Evolutionary conservation across 108 stramenopile species (phyloP).

Genomic region (Fragilariopsis cylindrus): DNA sequence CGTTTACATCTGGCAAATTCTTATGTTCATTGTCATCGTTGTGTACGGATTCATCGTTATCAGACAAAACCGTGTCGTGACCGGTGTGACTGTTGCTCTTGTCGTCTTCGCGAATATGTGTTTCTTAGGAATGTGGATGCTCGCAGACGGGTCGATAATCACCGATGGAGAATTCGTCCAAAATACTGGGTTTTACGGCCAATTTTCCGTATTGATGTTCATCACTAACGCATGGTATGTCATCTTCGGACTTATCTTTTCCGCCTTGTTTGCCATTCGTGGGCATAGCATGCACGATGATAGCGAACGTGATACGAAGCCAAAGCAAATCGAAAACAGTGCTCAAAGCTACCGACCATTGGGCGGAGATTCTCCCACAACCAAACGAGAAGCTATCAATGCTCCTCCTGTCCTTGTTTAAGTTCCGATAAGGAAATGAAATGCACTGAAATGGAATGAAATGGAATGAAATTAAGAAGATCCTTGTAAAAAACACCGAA

Average conservation of each 20-base stretch:
- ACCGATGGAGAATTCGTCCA: constrained; percentile 51
- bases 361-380: background rate
- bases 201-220: constrained; percentile 55
- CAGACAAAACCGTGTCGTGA: constrained; percentile 29
- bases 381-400: background rate
- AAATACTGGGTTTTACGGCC: constrained; percentile 58
- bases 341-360: constrained; percentile 8
- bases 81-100: constrained; percentile 38
- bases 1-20: constrained; percentile 51
- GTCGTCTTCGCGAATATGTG: constrained; percentile 45
- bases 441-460: no score
- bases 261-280: constrained; percentile 6
- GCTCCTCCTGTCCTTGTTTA: background rate
- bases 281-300: constrained; percentile 3
- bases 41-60: constrained; percentile 44
- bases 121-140: constrained; percentile 52
- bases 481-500: no score
- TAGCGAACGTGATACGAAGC: background rate
- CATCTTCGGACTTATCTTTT: constrained; percentile 24
- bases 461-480: no score
- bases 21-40: constrained; percentile 53
- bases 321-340: background rate
- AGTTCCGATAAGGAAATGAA: background rate
- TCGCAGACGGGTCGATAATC: constrained; percentile 46
- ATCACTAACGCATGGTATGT: constrained; percentile 56